Conservation (phyloP, 768 basidiomycete species). For the Boletus subcaerulescens region DNA sequence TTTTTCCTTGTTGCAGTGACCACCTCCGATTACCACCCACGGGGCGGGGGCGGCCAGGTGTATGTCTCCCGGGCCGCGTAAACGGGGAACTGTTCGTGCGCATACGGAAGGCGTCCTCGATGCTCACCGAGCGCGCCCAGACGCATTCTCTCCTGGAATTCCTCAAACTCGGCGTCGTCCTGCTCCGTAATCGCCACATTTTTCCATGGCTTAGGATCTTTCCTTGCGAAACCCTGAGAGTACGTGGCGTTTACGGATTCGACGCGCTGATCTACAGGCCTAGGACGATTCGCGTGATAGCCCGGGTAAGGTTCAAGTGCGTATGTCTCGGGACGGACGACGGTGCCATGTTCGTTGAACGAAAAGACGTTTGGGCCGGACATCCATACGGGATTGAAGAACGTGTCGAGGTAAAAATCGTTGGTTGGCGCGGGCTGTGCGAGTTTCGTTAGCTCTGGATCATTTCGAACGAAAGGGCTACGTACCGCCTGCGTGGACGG, state of each 20-base stretch:
- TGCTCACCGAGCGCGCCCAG: neutral
- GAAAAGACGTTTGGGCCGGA: slow-evolving; percentile 12
- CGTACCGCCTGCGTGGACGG: neutral
- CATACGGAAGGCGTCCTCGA: neutral
- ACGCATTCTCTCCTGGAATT: neutral
- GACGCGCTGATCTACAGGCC: neutral
- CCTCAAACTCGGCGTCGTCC: slow-evolving; percentile 13
- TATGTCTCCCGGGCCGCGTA: neutral
- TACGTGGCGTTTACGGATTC: neutral
- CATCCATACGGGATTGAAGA: slow-evolving; percentile 40
- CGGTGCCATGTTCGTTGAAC: slow-evolving; percentile 7
- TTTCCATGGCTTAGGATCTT: slow-evolving; percentile 12
- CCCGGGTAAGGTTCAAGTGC: neutral
- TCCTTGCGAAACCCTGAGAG: neutral
- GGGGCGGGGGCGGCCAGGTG: neutral
- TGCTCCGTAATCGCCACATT: slow-evolving; percentile 15
- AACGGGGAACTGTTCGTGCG: neutral
- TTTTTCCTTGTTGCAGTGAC: no score
- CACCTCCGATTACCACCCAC: no score
- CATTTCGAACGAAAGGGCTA: no score
- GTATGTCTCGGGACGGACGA: slow-evolving; percentile 1
- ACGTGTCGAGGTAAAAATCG: slow-evolving; percentile 50
- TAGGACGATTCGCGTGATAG: neutral
- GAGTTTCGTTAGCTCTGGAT: neutral
- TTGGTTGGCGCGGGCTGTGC: neutral